Percentiles rank a stretch among this genome's conserved stretches.
Conservation (phyloP, 768 basidiomycete genomes). For the Neoboletus subvelutipes region DNA sequence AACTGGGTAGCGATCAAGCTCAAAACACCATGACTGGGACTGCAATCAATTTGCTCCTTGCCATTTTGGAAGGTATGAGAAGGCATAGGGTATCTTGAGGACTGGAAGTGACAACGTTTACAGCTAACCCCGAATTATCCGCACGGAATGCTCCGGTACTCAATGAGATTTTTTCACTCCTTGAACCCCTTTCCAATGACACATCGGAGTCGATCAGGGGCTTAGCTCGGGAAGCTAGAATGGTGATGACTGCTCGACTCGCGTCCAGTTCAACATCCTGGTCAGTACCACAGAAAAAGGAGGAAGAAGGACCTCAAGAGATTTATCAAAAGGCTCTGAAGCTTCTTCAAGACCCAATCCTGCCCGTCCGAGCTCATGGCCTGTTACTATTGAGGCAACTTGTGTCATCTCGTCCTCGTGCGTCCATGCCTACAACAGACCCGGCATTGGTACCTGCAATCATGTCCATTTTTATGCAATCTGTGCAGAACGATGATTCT, state of each 20-base stretch:
- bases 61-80: slow-evolving; percentile 77
- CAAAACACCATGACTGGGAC: slow-evolving; percentile 74
- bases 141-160: slow-evolving; percentile 61
- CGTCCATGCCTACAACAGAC: slow-evolving; percentile 37
- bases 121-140: slow-evolving; percentile 58
- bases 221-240: slow-evolving; percentile 73
- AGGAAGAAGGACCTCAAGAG: slow-evolving; percentile 45
- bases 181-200: slow-evolving; percentile 56
- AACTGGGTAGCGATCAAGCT: slow-evolving; percentile 37
- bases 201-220: slow-evolving; percentile 49
- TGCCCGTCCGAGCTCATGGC: slow-evolving; percentile 94
- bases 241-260: slow-evolving; percentile 80
- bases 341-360: slow-evolving; percentile 84
- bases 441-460: slow-evolving; percentile 77
- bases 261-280: slow-evolving; percentile 53
- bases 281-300: slow-evolving; percentile 15
- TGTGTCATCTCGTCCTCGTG: slow-evolving; percentile 41
- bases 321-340: slow-evolving; percentile 86
- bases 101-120: background rate
- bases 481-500: slow-evolving; percentile 90
- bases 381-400: slow-evolving; percentile 79
- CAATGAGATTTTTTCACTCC: slow-evolving; percentile 64
- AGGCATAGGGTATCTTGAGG: background rate
- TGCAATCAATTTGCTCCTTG: slow-evolving; percentile 75
- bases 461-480: slow-evolving; percentile 81